Base-by-base conservation (phyloP, 352 stramenopile species). In the Blastocystis sp. region DNA sequence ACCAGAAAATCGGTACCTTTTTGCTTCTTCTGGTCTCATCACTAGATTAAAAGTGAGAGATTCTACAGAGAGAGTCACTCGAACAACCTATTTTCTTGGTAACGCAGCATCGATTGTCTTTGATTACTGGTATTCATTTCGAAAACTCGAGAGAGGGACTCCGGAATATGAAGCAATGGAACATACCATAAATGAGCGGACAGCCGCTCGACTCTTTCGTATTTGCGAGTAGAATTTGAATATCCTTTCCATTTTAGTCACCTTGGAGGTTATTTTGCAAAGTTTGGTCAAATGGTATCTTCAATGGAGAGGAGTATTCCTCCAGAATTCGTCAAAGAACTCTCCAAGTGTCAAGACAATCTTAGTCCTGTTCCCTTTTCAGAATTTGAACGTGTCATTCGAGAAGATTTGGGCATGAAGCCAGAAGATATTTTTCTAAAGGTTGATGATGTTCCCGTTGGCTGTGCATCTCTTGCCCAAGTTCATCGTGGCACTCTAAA, bases 81-180 rank as follows among this genome's bases (percentile, higher is more conserved):
- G 78, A n/a, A 79, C 60, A 1, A 35, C 30, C 2, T 79, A 89
- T 19, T 79, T 89, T 69, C 4, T 35, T 0, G 53, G 54, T 7
- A 76, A 40, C 6, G 56, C 76, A 35, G 53, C 19, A 24, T 6
- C 57, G 22, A 35, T 89, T 15, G 57, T 79, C 15, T 79, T 58
- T 42, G 78, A 89, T 33, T 89, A 89, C 24, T 79, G 66, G 66
- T 68, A 58, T 59, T 89, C 78, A 0, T 89, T 89, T 27, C 78
- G 78, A 11, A 79, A 79, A 57, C 22, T 89, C 33, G 62, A 69
- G 24, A 30, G 48, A n/a, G 78, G 78, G 0, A 79, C 78, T 19
- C 40, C 30, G 2, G 78, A 76, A 64, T 68, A 89, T n/a, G 6
- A 79, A 44, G 58, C 54, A 40, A 40, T 78, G 40, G 60, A 76